These are phyloP conservation scores for Crucihimalaya himalaica DNA, from an alignment of 345 rosid species.

Conservation along the genomic window DNA sequence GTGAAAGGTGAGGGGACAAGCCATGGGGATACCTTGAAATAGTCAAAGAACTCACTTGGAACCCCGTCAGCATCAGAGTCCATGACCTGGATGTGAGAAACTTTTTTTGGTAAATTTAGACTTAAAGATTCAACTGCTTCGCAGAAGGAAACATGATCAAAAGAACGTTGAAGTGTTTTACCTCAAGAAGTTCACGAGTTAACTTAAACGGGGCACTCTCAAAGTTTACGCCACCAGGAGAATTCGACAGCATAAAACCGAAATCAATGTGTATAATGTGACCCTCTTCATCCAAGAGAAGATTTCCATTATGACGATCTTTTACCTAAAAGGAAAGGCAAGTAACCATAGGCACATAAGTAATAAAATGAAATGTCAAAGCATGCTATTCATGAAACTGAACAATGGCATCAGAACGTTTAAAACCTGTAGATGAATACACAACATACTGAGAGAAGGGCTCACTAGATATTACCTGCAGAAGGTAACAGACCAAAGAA, in stretches of 20 bases:
- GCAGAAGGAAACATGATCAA: constrained; percentile 14
- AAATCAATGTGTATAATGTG: constrained; percentile 99
- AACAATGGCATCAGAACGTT: background rate
- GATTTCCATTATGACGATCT: constrained; percentile 98
- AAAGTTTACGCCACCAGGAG: constrained; percentile 99
- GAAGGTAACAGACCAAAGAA: constrained; percentile 96
- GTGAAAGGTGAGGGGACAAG: constrained; percentile 11
- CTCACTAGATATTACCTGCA: constrained; percentile 61
- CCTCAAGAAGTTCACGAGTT: constrained; percentile 99
- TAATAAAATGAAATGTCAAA: constrained; percentile 2
- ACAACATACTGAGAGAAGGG: constrained; percentile 9
- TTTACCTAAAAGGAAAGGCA: constrained; percentile 56
- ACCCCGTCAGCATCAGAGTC: constrained; percentile 99
- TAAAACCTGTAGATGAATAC: background rate
- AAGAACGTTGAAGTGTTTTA: constrained; percentile 21
- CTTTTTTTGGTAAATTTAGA: constrained; percentile 4
- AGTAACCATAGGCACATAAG: constrained; percentile 12
- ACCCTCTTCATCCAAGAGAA: constrained; percentile 95
- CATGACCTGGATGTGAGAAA: constrained; percentile 69
- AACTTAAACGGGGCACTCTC: constrained; percentile 99
- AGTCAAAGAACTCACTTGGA: constrained; percentile 99
- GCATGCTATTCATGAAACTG: background rate
- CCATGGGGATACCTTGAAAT: constrained; percentile 74
- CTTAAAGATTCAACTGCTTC: background rate
- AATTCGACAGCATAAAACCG: constrained; percentile 98